Evolutionary conservation across 176 grass and related monocot species (phyloP), one percentile per base, ranked within the genome.

Genomic region (Aechmea fasciata): DNA sequence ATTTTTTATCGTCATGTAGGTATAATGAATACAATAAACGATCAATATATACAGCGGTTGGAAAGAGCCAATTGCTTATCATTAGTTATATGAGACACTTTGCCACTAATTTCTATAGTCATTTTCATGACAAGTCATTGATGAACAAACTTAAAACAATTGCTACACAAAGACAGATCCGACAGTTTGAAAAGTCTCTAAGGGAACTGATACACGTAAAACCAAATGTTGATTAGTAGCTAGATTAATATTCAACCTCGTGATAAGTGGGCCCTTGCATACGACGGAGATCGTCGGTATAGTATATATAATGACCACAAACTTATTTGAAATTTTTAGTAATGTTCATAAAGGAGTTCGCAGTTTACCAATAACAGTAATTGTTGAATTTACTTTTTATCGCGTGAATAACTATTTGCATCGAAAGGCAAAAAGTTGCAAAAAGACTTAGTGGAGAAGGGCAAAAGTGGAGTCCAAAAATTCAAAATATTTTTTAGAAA

Each of bases 241-340:
- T n/a, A n/a, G 33, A 41, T 41, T 41, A 41, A 41, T 41, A 41
- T 0, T 41, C 5, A 41, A 7, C 5, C 33, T 41, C 33, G 33
- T 41, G 4, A 0, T 3, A 41, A 41, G 33, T 74, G 71, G 55
- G 55, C 25, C 15, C 71, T 63, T 41, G 59, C 57, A 63, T 54
- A 74, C 24, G 55, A 74, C 24, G 55, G 71, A 24, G 55, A 26
- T 2, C 52, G 55, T 74, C 25, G 55, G 4, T 74, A 64, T 13
- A 51, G 71, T 18, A 74, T 74, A 48, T 18, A 74, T 74, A 48
- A 74, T 64, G 71, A 64, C 71, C 0, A 74, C 52, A 18, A 74
- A 74, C 0, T 54, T 54, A 9, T 61, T 48, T 64, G 55, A 74
- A 41, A 41, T 41, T 41, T 41, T 41, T 41, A 41, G 7, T 41